Conservation (phyloP, 495 filamentous ascomycete genomes). For the Penicillium simplicissimum region DNA sequence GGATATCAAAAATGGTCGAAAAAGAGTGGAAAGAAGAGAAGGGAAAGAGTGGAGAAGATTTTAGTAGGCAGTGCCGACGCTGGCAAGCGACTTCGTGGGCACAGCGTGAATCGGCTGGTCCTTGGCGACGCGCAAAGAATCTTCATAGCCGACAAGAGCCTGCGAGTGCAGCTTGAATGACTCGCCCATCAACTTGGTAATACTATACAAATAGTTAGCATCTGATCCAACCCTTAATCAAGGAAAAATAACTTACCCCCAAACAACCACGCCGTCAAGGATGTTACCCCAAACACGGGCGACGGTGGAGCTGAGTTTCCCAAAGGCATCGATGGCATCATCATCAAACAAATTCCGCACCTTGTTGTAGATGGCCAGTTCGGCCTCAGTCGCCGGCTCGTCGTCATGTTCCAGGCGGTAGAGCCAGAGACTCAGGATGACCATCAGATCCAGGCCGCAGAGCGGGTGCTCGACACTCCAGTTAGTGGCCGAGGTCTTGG, state of each 20-base stretch:
- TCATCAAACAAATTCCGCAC: slow-evolving; percentile 91
- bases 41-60: slow-evolving; percentile 14
- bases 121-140: slow-evolving; percentile 56
- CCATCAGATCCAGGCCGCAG: slow-evolving; percentile 95
- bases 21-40: slow-evolving; percentile 16
- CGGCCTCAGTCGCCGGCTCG: slow-evolving; percentile 87
- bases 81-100: slow-evolving; percentile 48
- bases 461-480: slow-evolving; percentile 99
- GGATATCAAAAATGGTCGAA: slow-evolving; percentile 6
- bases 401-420: slow-evolving; percentile 99
- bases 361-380: slow-evolving; percentile 93
- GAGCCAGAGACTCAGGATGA: slow-evolving; percentile 97
- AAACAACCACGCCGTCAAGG: slow-evolving; percentile 97
- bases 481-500: slow-evolving; percentile 92
- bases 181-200: slow-evolving; percentile 97
- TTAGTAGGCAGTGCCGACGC: slow-evolving; percentile 51
- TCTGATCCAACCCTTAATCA: neutral
- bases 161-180: slow-evolving; percentile 97
- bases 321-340: slow-evolving; percentile 75
- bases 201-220: slow-evolving; percentile 63
- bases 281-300: slow-evolving; percentile 96
- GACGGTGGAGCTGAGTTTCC: slow-evolving; percentile 88
- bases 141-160: slow-evolving; percentile 90
- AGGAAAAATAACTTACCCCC: slow-evolving; percentile 69
- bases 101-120: slow-evolving; percentile 50